Conservation (phyloP, 345 rosid species). For the Dipteronia sinensis region DNA sequence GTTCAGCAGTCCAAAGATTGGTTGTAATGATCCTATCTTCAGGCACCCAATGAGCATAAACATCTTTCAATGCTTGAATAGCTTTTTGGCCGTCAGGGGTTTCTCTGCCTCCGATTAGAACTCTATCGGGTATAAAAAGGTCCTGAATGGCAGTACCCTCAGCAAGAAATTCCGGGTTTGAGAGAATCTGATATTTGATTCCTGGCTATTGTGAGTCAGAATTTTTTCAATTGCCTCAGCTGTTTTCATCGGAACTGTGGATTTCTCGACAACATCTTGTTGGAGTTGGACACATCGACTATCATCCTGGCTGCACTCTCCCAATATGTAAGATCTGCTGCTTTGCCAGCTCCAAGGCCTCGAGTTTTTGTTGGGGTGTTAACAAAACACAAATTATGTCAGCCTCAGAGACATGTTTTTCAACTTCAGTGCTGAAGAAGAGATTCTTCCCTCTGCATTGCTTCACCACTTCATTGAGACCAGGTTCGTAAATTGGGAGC, state of each 20-base stretch:
- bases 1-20: constrained; percentile 93
- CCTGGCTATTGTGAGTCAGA: constrained; percentile 73
- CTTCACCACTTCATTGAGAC: constrained; percentile 69
- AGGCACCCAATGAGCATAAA: constrained; percentile 88
- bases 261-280: constrained; percentile 91
- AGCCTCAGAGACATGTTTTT: constrained; percentile 72
- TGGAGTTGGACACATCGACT: constrained; percentile 74
- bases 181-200: constrained; percentile 79
- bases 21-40: constrained; percentile 63
- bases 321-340: constrained; percentile 88
- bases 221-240: constrained; percentile 88
- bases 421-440: constrained; percentile 75
- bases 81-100: constrained; percentile 71
- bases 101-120: constrained; percentile 84
- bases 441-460: constrained; percentile 71
- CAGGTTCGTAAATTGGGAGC: constrained; percentile 74
- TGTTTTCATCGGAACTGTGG: constrained; percentile 85
- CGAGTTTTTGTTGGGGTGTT: constrained; percentile 82
- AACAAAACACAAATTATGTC: constrained; percentile 78
- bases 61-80: constrained; percentile 59
- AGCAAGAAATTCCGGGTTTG: constrained; percentile 87
- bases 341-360: constrained; percentile 89
- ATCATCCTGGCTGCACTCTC: constrained; percentile 90
- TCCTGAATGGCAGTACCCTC: constrained; percentile 85
- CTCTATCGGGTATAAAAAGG: constrained; percentile 71